Base-by-base conservation (phyloP, 2,329 filamentous ascomycete species). In the Aspergillus thermomutatus region DNA sequence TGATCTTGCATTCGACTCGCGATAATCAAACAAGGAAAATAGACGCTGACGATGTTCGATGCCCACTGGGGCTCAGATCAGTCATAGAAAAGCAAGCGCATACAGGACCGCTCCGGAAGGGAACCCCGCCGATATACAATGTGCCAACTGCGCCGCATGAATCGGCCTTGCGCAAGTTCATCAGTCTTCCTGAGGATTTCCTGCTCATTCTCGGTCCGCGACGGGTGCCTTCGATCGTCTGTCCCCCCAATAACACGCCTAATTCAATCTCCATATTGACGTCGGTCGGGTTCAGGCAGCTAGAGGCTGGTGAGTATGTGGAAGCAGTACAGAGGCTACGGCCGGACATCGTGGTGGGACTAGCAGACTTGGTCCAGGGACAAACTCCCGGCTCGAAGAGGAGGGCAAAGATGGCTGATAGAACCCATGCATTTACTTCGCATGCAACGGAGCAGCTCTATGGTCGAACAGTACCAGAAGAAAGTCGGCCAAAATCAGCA, bases 401-500 rank as follows among this genome's bases (percentile, higher is more conserved):
- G 48, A 84, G 89, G 49, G 80, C 86, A 37, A 92, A 90, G 67
- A 97, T 96, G 87, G 87, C 86, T 25, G 91, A 94, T 68, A 83
- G 93, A 55, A 96, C 91, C 0, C 89, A 94, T 69, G 82, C 84
- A 40, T 97, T 92, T 91, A 79, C 93, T 19, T 83, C 85, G 25
- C 83, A 89, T 60, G 85, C 91, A 51, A 79, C 92, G 37, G 74
- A 76, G 17, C 70, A 75, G 27, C 71, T 77, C 19, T 70, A 75
- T 53, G 73, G 71, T 10, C 57, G 69, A 2, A 50, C 71, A 2
- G 70, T 74, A 21, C 62, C 68, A 9, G 58, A 57, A 4, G 57
- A 68, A 57, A 65, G 67, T 6, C 67, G 58, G 21, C 66, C 63
- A 3, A 65, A 62, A 40, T 53, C 61, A 84, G 89, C 74, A 81